Base-by-base conservation (phyloP, 176 grass and related monocot genomes). In the Zoysia pacifica region DNA sequence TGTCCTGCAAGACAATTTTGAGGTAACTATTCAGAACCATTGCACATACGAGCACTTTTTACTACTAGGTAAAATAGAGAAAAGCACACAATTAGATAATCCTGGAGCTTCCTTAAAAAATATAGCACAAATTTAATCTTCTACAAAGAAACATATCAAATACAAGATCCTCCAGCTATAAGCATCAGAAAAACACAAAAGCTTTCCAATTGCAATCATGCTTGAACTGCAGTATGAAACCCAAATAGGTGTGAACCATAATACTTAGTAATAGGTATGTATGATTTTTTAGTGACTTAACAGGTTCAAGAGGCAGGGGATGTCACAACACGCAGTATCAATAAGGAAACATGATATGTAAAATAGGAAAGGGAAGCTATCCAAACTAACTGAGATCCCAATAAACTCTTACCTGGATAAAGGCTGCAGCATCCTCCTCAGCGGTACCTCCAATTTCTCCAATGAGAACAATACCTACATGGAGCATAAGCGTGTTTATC, bases 391-490 rank as follows among this genome's bases (percentile, higher is more conserved):
- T 13, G 1, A 9, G 45, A 50, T 65, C 9, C 58, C 11, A 37
- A 66, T 28, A 85, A 52, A 84, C 53, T 54, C 83, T 76, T 82
- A 99, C 97, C 87, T 67, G 81, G 73, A 99, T 99, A 81, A 99
- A 93, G 49, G 93, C 86, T 83, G 97, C 97, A 81, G 93, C 97
- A 88, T 99, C 97, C 79, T 99, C 97, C 81, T 99, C 97, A n/a
- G 97, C 97, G 37, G 90, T 99, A 86, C 97, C 93, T 67, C 97
- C 97, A 86, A 99, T 96, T 91, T 99, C 97, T 50, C 97, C 97
- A 67, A 99, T 99, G 20, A 99, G 86, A 86, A 96, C 76, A 86
- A 99, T 93, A 53, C 96, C 96, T 99, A 59, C 28, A 83, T 76
- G 36, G 55, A 19, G 75, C 52, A 72, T 11, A 69, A n/a, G 18